Percentiles rank a stretch among this genome's conserved stretches.
These are phyloP conservation scores for Mycena leptocephala DNA, from an alignment of 768 basidiomycete species.

Conservation along the genomic window DNA sequence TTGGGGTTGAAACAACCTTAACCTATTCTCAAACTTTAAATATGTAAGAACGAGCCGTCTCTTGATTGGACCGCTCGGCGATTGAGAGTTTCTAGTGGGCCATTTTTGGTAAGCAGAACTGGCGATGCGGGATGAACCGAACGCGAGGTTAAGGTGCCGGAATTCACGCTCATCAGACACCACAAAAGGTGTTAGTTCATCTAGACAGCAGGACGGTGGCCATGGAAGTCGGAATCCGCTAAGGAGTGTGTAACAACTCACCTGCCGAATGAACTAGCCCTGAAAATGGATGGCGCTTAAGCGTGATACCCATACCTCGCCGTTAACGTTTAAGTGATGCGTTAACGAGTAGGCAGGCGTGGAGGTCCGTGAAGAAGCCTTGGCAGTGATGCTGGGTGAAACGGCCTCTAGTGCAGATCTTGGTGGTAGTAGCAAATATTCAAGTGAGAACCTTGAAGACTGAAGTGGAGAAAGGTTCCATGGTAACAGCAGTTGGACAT, in stretches of 20 bases:
- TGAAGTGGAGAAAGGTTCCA: conserved; percentile 93
- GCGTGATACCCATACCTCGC: conserved; percentile 90
- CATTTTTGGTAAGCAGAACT: conserved; percentile 85
- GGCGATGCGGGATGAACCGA: conserved; percentile 81
- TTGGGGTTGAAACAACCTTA: conserved; percentile 92
- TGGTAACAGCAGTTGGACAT: conserved; percentile 90
- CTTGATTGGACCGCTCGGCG: conserved; percentile 87
- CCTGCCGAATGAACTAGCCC: conserved; percentile 93
- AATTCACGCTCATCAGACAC: conserved; percentile 90
- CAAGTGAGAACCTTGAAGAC: conserved; percentile 90
- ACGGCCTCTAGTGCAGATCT: conserved; percentile 90
- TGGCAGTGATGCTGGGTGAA: conserved; percentile 82
- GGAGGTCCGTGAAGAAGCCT: conserved; percentile 87
- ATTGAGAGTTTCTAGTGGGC: conserved; percentile 88
- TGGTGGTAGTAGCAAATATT: conserved; percentile 93
- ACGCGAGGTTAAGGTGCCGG: conserved; percentile 84
- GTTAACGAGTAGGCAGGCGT: conserved; percentile 85
- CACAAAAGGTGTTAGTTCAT: conserved; percentile 91
- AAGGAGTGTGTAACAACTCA: conserved; percentile 93
- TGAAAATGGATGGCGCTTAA: conserved; percentile 94
- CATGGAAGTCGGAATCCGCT: conserved; percentile 91
- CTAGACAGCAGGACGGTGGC: conserved; percentile 92
- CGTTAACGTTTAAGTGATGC: conserved; percentile 81
- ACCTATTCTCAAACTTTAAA: conserved; percentile 89
- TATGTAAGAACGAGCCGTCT: conserved; percentile 89